Evolutionary conservation across 371 early-diverging fungal species (phyloP).

Genomic region (Nosema muscidifuracis): DNA sequence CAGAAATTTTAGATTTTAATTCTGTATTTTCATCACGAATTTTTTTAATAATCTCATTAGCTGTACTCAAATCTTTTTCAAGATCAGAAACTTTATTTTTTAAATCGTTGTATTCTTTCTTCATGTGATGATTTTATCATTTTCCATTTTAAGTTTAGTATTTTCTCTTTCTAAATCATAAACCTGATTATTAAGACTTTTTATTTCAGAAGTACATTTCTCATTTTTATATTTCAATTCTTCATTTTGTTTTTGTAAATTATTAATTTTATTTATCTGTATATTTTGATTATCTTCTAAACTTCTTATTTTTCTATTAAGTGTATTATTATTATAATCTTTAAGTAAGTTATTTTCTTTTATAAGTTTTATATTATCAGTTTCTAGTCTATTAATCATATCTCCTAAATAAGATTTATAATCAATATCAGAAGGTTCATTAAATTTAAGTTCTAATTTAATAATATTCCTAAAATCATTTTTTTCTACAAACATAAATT

Average conservation of each 20-base stretch:
- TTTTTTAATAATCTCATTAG: slow-evolving; percentile 59
- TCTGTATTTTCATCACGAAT: slow-evolving; percentile 44
- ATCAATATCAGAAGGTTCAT: slow-evolving; percentile 56
- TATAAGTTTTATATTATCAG: slow-evolving; percentile 54
- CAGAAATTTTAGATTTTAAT: slow-evolving; percentile 31
- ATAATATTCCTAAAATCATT: slow-evolving; percentile 62
- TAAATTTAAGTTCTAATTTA: slow-evolving; percentile 59
- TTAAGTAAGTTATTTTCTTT: slow-evolving; percentile 57
- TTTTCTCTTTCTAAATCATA: slow-evolving; percentile 47
- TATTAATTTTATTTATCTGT: slow-evolving; percentile 32
- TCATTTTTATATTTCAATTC: slow-evolving; percentile 17
- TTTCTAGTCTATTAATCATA: slow-evolving; percentile 54
- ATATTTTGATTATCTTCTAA: slow-evolving; percentile 33
- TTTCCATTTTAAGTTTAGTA: slow-evolving; percentile 36
- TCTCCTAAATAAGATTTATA: slow-evolving; percentile 60
- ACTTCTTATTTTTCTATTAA: slow-evolving; percentile 31
- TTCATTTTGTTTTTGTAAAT: slow-evolving; percentile 26
- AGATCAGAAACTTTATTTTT: slow-evolving; percentile 45
- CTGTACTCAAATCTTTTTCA: slow-evolving; percentile 50
- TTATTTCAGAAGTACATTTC: slow-evolving; percentile 10
- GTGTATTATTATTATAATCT: slow-evolving; percentile 44
- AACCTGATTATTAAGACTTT: slow-evolving; percentile 26
- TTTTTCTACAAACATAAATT: slow-evolving; percentile 60
- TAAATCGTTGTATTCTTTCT: slow-evolving; percentile 20
- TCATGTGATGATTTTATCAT: slow-evolving; percentile 23